Evolutionary conservation across 1,139 yeast species (phyloP).

Genomic region (Lodderomyces beijingensis): DNA sequence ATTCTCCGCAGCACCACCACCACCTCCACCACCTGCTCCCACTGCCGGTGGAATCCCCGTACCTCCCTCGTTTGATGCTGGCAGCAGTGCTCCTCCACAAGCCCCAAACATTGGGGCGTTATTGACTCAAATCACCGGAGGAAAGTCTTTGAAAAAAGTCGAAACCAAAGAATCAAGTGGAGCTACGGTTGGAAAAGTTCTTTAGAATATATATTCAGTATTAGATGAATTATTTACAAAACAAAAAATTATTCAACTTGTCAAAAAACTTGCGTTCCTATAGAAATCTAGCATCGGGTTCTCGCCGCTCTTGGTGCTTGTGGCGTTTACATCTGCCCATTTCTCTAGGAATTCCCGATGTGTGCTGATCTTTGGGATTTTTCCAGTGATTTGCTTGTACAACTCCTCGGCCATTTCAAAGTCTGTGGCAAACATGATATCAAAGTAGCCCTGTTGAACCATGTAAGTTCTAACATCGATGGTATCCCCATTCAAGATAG

Average conservation of each 20-base stretch:
- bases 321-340: slow-evolving; percentile 70
- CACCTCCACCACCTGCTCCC: slow-evolving; percentile 16
- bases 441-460: slow-evolving; percentile 82
- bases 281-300: slow-evolving; percentile 85
- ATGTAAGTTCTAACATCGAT: slow-evolving; percentile 69
- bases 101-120: slow-evolving; percentile 36
- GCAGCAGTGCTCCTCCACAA: slow-evolving; percentile 17
- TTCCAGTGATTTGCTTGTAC: slow-evolving; percentile 64
- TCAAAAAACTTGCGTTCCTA: slow-evolving; percentile 69
- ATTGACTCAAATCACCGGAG: slow-evolving; percentile 55
- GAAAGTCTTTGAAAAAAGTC: slow-evolving; percentile 46
- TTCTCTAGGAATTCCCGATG: slow-evolving; percentile 63
- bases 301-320: slow-evolving; percentile 74
- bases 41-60: slow-evolving; percentile 15
- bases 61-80: slow-evolving; percentile 16
- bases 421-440: slow-evolving; percentile 84
- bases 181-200: slow-evolving; percentile 48
- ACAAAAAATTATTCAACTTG: slow-evolving; percentile 9
- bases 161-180: slow-evolving; percentile 43
- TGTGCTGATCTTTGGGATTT: slow-evolving; percentile 47
- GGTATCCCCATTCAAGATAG: slow-evolving; percentile 64
- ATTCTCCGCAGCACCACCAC: slow-evolving; percentile 13
- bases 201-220: slow-evolving; percentile 17
- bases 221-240: background rate
- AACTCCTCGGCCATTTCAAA: slow-evolving; percentile 59